Percentiles rank a stretch among this genome's conserved stretches.
Conservation (phyloP, 2,329 filamentous ascomycete species). For the Aureobasidium sp. region DNA sequence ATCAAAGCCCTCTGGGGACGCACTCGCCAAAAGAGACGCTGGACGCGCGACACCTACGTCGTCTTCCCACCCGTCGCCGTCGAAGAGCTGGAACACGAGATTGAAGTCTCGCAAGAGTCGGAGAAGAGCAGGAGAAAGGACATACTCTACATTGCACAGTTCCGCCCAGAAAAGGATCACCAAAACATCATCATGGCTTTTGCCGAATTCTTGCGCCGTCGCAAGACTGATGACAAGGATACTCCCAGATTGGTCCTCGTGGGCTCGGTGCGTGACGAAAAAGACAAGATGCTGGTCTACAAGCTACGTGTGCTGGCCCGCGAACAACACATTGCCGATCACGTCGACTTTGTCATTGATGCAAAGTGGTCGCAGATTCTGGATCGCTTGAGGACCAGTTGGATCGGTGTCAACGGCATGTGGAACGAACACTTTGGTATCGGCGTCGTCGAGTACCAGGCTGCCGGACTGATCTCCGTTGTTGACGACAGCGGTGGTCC, state of each 20-base stretch:
- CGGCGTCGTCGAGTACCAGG: constrained; percentile 95
- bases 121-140: constrained; percentile 63
- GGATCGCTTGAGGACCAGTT: constrained; percentile 67
- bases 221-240: constrained; percentile 27
- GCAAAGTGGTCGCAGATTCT: constrained; percentile 84
- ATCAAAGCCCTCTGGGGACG: constrained; percentile 71
- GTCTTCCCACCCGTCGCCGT: constrained; percentile 93
- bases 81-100: constrained; percentile 66
- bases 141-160: constrained; percentile 92
- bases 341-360: constrained; percentile 82
- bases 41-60: constrained; percentile 56
- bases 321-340: constrained; percentile 76
- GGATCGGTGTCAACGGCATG: constrained; percentile 93
- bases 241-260: constrained; percentile 70
- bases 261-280: constrained; percentile 82
- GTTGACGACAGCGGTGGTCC: constrained; percentile 92
- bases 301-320: constrained; percentile 78
- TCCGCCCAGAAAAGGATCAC: constrained; percentile 96
- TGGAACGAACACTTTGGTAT: constrained; percentile 99
- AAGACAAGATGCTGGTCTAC: constrained; percentile 77
- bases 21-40: constrained; percentile 36
- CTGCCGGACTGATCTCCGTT: constrained; percentile 84
- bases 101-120: constrained; percentile 63
- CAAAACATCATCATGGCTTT: constrained; percentile 79
- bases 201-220: constrained; percentile 47